Conservation (phyloP, 306 rosid genomes). For the Cucurbita pepo region DNA sequence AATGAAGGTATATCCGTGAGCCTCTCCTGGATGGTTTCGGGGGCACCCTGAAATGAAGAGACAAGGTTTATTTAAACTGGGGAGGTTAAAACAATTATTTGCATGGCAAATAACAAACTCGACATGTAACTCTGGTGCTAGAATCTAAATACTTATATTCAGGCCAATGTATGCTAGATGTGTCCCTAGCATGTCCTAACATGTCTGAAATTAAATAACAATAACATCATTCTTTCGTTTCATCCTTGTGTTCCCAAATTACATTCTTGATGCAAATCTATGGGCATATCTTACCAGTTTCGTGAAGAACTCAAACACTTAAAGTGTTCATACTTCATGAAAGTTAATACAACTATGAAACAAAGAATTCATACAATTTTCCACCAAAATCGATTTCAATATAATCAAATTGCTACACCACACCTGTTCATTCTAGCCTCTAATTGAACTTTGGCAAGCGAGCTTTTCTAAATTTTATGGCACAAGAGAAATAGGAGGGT, state of each 20-base stretch:
- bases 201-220: background rate
- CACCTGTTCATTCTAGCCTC: background rate
- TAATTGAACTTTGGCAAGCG: background rate
- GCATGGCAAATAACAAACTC: background rate
- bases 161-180: background rate
- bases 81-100: background rate
- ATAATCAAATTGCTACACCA: background rate
- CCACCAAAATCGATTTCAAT: background rate
- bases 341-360: background rate
- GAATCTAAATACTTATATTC: background rate
- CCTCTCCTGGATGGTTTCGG: slow-evolving; percentile 88
- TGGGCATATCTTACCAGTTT: background rate
- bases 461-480: background rate
- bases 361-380: background rate
- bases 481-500: background rate
- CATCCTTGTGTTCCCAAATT: background rate
- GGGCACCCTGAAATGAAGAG: slow-evolving; percentile 73
- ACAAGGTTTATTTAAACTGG: background rate
- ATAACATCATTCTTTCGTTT: background rate
- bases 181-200: background rate
- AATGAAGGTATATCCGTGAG: slow-evolving; percentile 61
- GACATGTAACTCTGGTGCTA: background rate
- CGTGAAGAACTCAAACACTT: background rate
- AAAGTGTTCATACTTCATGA: background rate
- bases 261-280: background rate